Evolutionary conservation across 306 rosid genomes (phyloP).

Genomic region (Quercus berberidifolia): DNA sequence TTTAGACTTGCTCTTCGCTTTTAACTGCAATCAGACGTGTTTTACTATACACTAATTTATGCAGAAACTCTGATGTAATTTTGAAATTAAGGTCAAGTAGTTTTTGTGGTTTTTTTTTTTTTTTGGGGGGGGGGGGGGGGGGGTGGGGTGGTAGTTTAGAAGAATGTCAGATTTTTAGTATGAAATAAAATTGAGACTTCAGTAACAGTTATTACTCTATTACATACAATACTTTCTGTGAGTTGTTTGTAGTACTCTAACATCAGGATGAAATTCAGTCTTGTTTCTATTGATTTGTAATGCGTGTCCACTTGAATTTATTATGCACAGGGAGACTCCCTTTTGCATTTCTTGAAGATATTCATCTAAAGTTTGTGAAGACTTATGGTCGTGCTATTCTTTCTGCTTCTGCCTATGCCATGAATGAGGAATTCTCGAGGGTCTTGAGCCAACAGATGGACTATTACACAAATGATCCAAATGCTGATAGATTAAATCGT

Average conservation of each 20-base stretch:
- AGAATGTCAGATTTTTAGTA: too few species aligned
- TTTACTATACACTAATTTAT: neutral
- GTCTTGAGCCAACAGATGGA: conserved; percentile 85
- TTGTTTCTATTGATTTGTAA: neutral
- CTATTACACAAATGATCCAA: conserved; percentile 82
- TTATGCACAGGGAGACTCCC: conserved; percentile 73
- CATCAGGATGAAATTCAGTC: neutral
- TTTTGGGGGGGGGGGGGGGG: too few species aligned
- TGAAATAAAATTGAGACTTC: too few species aligned
- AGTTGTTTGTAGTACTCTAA: neutral
- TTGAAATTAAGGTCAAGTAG: too few species aligned
- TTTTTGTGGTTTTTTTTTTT: too few species aligned
- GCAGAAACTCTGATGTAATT: neutral
- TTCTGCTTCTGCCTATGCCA: conserved; percentile 80
- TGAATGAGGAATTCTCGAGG: conserved; percentile 95
- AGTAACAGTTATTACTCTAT: neutral
- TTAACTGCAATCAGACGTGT: neutral
- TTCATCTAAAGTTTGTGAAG: conserved; percentile 85
- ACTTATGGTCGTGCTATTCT: conserved; percentile 81
- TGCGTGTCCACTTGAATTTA: neutral
- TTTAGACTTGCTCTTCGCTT: neutral
- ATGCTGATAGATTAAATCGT: conserved; percentile 85
- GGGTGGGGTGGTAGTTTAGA: too few species aligned
- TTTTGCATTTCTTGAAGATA: conserved; percentile 91
- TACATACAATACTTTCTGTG: neutral